phyloP scores from a whole-genome alignment of 805 yeast species.

The Barnettozyma sp. region DNA sequence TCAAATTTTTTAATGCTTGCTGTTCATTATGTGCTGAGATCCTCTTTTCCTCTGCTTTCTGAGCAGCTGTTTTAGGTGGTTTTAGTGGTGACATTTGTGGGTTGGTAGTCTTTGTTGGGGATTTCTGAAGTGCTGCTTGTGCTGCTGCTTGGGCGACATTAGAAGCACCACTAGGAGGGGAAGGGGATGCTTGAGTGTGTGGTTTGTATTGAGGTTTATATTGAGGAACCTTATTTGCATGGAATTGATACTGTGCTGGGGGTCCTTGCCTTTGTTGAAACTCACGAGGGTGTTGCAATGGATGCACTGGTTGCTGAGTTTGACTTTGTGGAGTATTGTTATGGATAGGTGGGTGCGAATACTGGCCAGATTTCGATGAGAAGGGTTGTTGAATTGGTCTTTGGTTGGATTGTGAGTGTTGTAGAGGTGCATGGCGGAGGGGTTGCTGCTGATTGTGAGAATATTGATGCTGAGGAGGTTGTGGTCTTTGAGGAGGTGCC shows the following conservation, averaged over 20 bases:
- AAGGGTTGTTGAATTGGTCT: slow-evolving; percentile 8
- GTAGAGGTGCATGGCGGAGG: slow-evolving; percentile 4
- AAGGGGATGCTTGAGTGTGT: slow-evolving; percentile 2
- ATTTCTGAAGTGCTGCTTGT: slow-evolving; percentile 26
- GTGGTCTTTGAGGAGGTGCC: slow-evolving; percentile 21
- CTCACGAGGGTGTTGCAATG: slow-evolving; percentile 4
- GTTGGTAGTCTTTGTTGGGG: slow-evolving; percentile 13
- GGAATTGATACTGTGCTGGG: slow-evolving; percentile 11
- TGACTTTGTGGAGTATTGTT: slow-evolving; percentile 10
- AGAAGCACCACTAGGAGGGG: not conserved
- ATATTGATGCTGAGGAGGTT: slow-evolving; percentile 7
- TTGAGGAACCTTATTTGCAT: slow-evolving; percentile 2
- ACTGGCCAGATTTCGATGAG: slow-evolving; percentile 17
- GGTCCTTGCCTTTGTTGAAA: slow-evolving; percentile 9
- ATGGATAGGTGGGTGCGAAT: slow-evolving; percentile 15
- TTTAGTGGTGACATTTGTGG: slow-evolving; percentile 8
- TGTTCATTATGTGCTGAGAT: slow-evolving; percentile 71
- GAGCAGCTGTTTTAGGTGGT: slow-evolving; percentile 25
- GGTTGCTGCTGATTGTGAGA: slow-evolving; percentile 10
- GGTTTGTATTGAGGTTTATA: not conserved
- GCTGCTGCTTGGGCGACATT: slow-evolving; percentile 31
- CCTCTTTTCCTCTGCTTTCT: slow-evolving; percentile 42
- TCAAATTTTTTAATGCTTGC: slow-evolving; percentile 74
- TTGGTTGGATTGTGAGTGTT: slow-evolving; percentile 3
- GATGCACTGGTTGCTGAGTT: slow-evolving; percentile 12